A percentile compares a stretch with the other conserved stretches of the same genome.
These are phyloP conservation scores for Cetraspora pellucida DNA, from an alignment of 192 early-diverging fungal genomes.

Conservation along the genomic window DNA sequence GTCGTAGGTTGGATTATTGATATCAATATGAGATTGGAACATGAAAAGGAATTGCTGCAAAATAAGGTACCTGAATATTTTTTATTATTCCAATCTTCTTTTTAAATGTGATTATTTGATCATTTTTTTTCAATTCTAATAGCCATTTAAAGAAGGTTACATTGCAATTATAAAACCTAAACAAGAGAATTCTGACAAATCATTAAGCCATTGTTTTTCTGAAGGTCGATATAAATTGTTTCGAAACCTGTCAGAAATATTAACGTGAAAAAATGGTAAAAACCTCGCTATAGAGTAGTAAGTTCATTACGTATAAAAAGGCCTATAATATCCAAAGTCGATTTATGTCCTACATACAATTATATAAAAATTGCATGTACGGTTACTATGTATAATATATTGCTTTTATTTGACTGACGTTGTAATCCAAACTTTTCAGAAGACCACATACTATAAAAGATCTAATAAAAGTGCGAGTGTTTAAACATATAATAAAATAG, in stretches of 20 bases:
- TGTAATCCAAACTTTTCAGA: too few relatives aligned
- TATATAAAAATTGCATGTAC: too few relatives aligned
- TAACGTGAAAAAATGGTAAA: not conserved
- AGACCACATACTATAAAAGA: too few relatives aligned
- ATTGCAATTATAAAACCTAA: conserved; percentile 38
- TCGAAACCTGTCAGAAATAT: not conserved
- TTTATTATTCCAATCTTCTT: not conserved
- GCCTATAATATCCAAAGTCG: too few relatives aligned
- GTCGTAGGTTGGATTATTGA: conserved; percentile 26
- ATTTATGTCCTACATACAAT: too few relatives aligned
- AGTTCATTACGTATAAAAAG: too few relatives aligned
- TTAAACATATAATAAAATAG: too few relatives aligned
- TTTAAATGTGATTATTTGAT: not conserved
- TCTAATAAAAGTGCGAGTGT: too few relatives aligned
- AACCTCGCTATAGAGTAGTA: too few relatives aligned
- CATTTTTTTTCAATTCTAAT: not conserved
- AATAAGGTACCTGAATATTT: not conserved
- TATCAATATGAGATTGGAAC: conserved; percentile 17
- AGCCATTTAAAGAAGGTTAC: conserved; percentile 34
- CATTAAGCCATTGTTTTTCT: conserved; percentile 24
- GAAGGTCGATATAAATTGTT: conserved; percentile 27
- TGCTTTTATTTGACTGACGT: too few relatives aligned
- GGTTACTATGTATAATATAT: too few relatives aligned
- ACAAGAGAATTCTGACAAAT: conserved; percentile 18
- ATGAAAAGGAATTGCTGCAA: conserved; percentile 1